Base-by-base conservation (phyloP, 2,329 filamentous ascomycete species). In the Elsinoe perseae region DNA sequence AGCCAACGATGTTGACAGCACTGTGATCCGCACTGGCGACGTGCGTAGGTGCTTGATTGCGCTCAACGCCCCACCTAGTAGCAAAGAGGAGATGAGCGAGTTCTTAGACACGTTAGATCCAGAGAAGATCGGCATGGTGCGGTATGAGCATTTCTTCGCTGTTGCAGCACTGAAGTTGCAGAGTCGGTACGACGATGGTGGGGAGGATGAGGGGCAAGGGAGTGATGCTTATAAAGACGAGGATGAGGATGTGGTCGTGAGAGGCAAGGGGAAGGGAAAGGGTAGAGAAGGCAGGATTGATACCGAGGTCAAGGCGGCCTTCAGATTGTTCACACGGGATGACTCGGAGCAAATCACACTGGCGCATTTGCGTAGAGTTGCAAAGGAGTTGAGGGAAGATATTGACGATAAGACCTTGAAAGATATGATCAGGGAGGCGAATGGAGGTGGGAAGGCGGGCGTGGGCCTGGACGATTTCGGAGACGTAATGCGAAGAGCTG, bases 401-500 rank as follows among this genome's bases (percentile, higher is more conserved):
- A 84, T 95, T 21, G 81, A 82, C 58, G 93, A 97, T 65, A 85
- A 89, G 50, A 72, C 95, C 66, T 74, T 98, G 66, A 83, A 82
- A 73, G 90, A 96, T 74, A 98, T 98, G 93, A 86, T 98, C 57
- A 75, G 90, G 50, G 92, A 97, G 76, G 93, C 92, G 50, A 96
- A 95, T 70, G 88, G 87, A 2, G 89, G 88, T 1, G 82, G 79
- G 3, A 85, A 86, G 14, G 80, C 87, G 9, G 81, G 77, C 34
- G 92, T 95, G 8, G 81, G 77, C 38, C 76, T 84, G 66, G 84
- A 87, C 54, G 89, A 96, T 66, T 95, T 95, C 72, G 86, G 90
- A 71, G 81, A 81, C 56, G 87, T 95, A 4, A 92, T 95, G 89
- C 81, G 78, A 61, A 78, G 87, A 64, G 91, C 90, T 4, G 90